Evolutionary conservation across 345 rosid genomes (phyloP).

Genomic region (Pseudoturritis turrita): DNA sequence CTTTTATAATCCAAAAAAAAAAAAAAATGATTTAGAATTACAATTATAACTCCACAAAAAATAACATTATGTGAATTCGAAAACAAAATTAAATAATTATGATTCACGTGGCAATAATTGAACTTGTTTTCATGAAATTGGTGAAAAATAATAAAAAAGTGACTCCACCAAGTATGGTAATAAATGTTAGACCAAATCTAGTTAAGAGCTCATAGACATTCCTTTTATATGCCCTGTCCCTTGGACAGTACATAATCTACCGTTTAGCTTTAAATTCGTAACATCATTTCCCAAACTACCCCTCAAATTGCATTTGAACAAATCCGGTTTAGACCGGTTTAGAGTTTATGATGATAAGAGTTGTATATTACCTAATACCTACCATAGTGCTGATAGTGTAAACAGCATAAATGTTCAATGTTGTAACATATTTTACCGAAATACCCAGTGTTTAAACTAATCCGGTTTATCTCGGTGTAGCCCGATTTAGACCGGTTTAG

Average conservation of each 20-base stretch:
- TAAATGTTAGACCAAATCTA: slow-evolving; percentile 32
- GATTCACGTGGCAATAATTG: slow-evolving; percentile 22
- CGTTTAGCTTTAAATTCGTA: not conserved
- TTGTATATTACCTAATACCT: slow-evolving; percentile 38
- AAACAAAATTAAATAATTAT: not conserved
- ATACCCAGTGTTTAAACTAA: not conserved
- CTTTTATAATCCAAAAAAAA: slow-evolving; percentile 33
- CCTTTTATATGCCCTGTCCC: slow-evolving; percentile 18
- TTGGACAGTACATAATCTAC: not conserved
- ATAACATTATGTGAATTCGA: not conserved
- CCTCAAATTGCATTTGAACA: not conserved
- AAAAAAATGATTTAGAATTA: not conserved
- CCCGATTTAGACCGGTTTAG: not conserved
- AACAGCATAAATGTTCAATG: slow-evolving; percentile 39
- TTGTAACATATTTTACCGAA: slow-evolving; percentile 26
- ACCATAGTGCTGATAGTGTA: slow-evolving; percentile 62
- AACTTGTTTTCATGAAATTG: slow-evolving; percentile 3
- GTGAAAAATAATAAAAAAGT: not conserved
- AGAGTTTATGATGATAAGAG: not conserved
- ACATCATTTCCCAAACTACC: not conserved
- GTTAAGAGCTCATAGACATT: slow-evolving; percentile 23
- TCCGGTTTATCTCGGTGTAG: not conserved
- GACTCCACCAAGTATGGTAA: slow-evolving; percentile 12
- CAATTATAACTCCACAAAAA: slow-evolving; percentile 13
- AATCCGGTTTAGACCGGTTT: not conserved